phyloP scores from a whole-genome alignment of 169 alveolate species.

The Cryptosporidium xiaoi region DNA sequence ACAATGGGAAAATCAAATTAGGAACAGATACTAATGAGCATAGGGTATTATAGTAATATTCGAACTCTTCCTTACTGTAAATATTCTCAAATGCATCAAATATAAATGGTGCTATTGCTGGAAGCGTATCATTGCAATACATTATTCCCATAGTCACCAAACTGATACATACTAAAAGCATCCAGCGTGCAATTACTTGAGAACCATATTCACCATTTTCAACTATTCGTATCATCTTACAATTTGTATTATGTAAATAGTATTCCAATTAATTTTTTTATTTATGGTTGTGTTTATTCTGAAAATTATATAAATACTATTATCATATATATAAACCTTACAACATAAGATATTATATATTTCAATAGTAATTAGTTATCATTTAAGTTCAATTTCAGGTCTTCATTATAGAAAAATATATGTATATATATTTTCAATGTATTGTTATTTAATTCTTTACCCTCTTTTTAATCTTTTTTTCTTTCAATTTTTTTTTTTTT shows the following conservation, averaged over 20 bases:
- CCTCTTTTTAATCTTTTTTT: too few species aligned
- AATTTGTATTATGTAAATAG: not conserved
- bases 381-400: too few species aligned
- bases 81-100: constrained; percentile 66
- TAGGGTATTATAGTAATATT: constrained; percentile 46
- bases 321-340: too few species aligned
- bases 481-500: too few species aligned
- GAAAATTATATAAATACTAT: too few species aligned
- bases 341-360: too few species aligned
- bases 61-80: constrained; percentile 67
- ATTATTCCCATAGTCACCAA: constrained; percentile 71
- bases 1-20: constrained; percentile 47
- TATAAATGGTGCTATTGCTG: constrained; percentile 73
- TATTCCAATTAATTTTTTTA: too few species aligned
- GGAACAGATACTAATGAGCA: constrained; percentile 73
- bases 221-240: constrained; percentile 13
- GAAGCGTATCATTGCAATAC: constrained; percentile 67
- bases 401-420: too few species aligned
- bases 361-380: too few species aligned
- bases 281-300: too few species aligned
- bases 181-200: constrained; percentile 65
- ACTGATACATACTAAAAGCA: constrained; percentile 61
- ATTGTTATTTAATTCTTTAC: too few species aligned
- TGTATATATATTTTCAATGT: too few species aligned
- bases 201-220: constrained; percentile 50